A percentile compares a stretch with the other conserved stretches of the same genome.
Conservation (phyloP, 75 land plant genomes). For the Sequoia sempervirens region DNA sequence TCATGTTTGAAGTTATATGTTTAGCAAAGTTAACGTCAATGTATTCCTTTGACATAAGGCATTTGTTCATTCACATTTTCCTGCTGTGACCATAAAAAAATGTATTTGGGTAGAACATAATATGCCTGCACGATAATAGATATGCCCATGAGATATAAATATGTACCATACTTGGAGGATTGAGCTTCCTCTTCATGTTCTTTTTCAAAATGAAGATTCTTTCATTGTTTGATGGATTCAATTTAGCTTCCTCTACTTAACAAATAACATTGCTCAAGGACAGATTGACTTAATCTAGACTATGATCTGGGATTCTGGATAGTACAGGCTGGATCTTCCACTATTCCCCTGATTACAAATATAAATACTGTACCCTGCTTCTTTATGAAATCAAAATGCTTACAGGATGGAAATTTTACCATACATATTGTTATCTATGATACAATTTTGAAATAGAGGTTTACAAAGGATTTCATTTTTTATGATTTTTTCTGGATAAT, state of each 20-base stretch:
- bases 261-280: neutral
- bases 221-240: slow-evolving; percentile 8
- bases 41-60: neutral
- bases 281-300: neutral
- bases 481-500: neutral
- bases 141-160: neutral
- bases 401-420: neutral
- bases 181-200: neutral
- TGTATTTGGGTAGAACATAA: neutral
- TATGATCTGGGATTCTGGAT: too few relatives aligned
- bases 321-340: neutral
- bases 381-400: neutral
- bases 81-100: neutral
- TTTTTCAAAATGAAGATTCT: neutral
- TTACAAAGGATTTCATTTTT: neutral
- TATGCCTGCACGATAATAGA: slow-evolving; percentile 1
- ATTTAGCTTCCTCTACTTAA: neutral
- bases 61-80: slow-evolving; percentile 1
- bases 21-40: neutral
- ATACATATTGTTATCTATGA: neutral
- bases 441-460: neutral
- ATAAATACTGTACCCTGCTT: neutral
- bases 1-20: slow-evolving; percentile 1
- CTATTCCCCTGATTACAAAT: neutral
- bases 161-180: slow-evolving; percentile 3